Evolutionary conservation across 352 stramenopile genomes (phyloP), one percentile per base, ranked within the genome.

Genomic region (Pythium chondricola): DNA sequence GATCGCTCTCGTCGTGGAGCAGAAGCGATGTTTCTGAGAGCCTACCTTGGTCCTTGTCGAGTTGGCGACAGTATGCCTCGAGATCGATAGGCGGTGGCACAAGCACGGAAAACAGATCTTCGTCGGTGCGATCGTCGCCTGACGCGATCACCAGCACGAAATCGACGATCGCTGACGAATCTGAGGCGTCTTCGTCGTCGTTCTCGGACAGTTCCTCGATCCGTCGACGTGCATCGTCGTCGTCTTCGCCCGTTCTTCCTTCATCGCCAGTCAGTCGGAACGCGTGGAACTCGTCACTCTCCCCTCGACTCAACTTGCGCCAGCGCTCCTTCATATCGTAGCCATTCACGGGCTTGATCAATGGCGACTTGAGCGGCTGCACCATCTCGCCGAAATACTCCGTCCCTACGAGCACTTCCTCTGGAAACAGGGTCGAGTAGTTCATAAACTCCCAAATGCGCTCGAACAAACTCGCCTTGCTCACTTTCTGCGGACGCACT

Each of bases 401-500:
- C 0, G 77, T 87, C 4, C 68, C 72, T 18, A 85, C 71, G 0
- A 66, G 57, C 14, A 77, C 60, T 46, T 91, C 77, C n/a, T 83
- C 67, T 1, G 77, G 77, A 41, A 82, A 88, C 31, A 88, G 43
- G 2, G 63, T 64, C 21, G 58, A 50, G 64, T 82, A 85, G 46
- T 89, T 89, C 77, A 88, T 88, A 50, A 78, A 92, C 62, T 89
- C 75, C 80, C 80, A 92, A 35, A 92, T 83, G 8, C 77, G 72
- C 45, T 89, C 80, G 45, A 92, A 89, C 4, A 92, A 48, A 31
- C 68, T 81, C 1, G 74, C 77, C 40, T 92, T 92, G 59, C 80
- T 92, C 24, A 85, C 77, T 40, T 88, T 89, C 41, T 92, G 69
- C 14, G 80, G 80, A 26, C 75, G 73, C 26, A 92, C 69, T 59